Conservation (phyloP, 2,329 filamentous ascomycete genomes). For the Hymenoscyphus scutula region DNA sequence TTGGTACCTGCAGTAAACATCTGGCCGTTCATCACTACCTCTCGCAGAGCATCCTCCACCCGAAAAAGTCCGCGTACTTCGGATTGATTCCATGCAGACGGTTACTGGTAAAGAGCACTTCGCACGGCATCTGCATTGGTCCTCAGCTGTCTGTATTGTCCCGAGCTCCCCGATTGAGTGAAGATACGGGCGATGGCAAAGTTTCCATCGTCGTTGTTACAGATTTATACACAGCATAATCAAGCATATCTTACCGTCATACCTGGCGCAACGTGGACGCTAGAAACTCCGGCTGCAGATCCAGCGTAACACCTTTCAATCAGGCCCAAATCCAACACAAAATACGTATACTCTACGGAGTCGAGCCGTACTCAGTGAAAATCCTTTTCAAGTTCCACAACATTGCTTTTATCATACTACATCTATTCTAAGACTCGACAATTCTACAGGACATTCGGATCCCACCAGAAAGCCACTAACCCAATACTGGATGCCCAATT, state of each 20-base stretch:
- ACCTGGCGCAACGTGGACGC: conserved; percentile 8
- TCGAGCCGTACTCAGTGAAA: background rate
- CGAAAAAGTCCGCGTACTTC: background rate
- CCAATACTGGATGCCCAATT: conserved; percentile 1
- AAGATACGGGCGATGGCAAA: background rate
- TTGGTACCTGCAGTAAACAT: background rate
- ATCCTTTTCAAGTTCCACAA: conserved; percentile 4
- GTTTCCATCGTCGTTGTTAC: background rate
- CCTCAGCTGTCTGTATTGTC: no score
- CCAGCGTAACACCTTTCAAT: background rate
- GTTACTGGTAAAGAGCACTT: conserved; percentile 2
- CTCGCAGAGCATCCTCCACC: background rate
- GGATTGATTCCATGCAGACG: conserved; percentile 1
- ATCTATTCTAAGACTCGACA: background rate
- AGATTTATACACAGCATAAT: background rate
- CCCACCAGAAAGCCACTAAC: background rate
- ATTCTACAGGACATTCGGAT: background rate
- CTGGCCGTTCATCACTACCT: background rate
- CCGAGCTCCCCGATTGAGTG: background rate
- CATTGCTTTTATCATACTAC: background rate
- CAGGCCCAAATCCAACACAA: conserved; percentile 9
- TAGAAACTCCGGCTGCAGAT: background rate
- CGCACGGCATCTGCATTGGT: no score
- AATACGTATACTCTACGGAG: background rate
- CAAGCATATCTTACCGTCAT: background rate